Percentiles rank a stretch among this genome's conserved stretches.
Conservation (phyloP, 2,329 filamentous ascomycete genomes). For the Proliferodiscus dingleyae region DNA sequence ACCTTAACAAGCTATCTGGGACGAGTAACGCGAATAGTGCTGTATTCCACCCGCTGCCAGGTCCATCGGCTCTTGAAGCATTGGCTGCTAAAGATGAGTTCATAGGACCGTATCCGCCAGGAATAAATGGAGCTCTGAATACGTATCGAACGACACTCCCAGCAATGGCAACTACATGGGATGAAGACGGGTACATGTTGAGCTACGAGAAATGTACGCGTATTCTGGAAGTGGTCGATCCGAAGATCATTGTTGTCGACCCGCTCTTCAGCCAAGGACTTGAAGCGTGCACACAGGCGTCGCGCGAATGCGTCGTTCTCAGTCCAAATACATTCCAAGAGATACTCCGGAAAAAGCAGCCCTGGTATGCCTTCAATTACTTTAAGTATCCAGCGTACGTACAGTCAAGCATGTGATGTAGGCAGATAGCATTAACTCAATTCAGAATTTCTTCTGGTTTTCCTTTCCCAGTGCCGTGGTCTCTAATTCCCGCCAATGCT, state of each 20-base stretch:
- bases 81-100: slow-evolving; percentile 19
- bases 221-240: slow-evolving; percentile 35
- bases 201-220: slow-evolving; percentile 36
- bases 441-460: slow-evolving; percentile 40
- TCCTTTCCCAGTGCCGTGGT: slow-evolving; percentile 42
- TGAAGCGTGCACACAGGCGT: slow-evolving; percentile 37
- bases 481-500: slow-evolving; percentile 39
- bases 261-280: slow-evolving; percentile 39
- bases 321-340: slow-evolving; percentile 43
- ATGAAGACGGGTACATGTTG: slow-evolving; percentile 36
- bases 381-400: slow-evolving; percentile 39
- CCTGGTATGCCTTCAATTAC: slow-evolving; percentile 27
- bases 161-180: slow-evolving; percentile 32
- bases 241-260: slow-evolving; percentile 40
- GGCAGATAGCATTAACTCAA: slow-evolving; percentile 22
- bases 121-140: slow-evolving; percentile 33
- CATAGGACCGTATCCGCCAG: slow-evolving; percentile 26
- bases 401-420: not conserved
- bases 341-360: slow-evolving; percentile 37
- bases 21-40: slow-evolving; percentile 11
- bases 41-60: slow-evolving; percentile 33
- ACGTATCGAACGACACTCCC: slow-evolving; percentile 24
- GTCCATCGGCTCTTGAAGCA: slow-evolving; percentile 32
- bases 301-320: slow-evolving; percentile 35
- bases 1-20: slow-evolving; percentile 18